phyloP scores from a whole-genome alignment of 2,329 filamentous ascomycete species.

The Furcasterigmium sp. region DNA sequence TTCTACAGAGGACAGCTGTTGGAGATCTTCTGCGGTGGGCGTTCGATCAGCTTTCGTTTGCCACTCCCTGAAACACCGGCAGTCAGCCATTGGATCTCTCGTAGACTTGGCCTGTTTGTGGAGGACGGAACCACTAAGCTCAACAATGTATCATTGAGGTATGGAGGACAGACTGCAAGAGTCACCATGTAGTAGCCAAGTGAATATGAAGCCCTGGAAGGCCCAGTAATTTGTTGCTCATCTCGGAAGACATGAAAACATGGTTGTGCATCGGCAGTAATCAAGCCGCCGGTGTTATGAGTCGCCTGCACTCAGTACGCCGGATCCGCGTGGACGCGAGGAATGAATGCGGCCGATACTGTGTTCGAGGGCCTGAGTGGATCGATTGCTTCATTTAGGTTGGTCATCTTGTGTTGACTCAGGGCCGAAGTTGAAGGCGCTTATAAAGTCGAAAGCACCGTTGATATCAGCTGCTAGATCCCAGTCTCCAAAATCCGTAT shows the following conservation, averaged over 20 bases:
- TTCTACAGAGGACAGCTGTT: slow-evolving; percentile 19
- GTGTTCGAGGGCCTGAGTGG: too few relatives aligned
- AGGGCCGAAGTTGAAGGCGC: slow-evolving; percentile 17
- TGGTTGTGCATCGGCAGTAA: too few relatives aligned
- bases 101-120: slow-evolving; percentile 22
- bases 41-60: slow-evolving; percentile 21
- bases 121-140: slow-evolving; percentile 15
- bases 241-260: too few relatives aligned
- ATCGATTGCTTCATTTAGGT: too few relatives aligned
- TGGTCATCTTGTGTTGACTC: slow-evolving; percentile 12
- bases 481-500: slow-evolving; percentile 27
- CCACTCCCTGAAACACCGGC: slow-evolving; percentile 12
- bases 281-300: too few relatives aligned
- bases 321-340: too few relatives aligned
- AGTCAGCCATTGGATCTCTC: neutral
- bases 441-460: slow-evolving; percentile 23
- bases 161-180: too few relatives aligned
- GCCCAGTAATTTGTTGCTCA: too few relatives aligned
- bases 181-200: neutral
- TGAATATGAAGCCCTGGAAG: too few relatives aligned
- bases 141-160: too few relatives aligned
- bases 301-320: too few relatives aligned
- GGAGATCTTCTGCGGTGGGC: slow-evolving; percentile 22
- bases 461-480: slow-evolving; percentile 19
- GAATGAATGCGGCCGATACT: too few relatives aligned